Evolutionary conservation across 345 rosid species (phyloP), one percentile per base, ranked within the genome.

Genomic region (Pistacia atlantica): DNA sequence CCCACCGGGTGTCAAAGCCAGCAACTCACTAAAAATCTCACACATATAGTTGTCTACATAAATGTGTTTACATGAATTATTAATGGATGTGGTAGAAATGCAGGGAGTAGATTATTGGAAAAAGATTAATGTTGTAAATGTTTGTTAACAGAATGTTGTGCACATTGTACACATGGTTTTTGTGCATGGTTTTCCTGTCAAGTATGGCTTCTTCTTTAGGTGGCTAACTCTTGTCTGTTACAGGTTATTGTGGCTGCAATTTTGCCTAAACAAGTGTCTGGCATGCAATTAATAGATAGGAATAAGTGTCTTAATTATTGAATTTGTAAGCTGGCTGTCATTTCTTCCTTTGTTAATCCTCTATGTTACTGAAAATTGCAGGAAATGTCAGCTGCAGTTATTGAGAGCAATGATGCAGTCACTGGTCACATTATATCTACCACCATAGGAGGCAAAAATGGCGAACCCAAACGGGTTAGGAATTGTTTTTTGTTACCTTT

Each of bases 391-490:
- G 87, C 87, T 56, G 79, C 90, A 65, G 92, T 87, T 45, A 73
- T 87, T 22, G 89, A 88, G 77, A 87, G 84, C 28, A 92, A 87
- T 60, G 90, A 86, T 78, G 85, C 91, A 18, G 89, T 87, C 59
- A 86, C 90, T 0, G 97, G 97, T 56, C 97, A 92, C 71, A 86
- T 91, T 63, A 92, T 92, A 76, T 88, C 93, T 7, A 89, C 94
- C 66, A 89, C 95, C 5, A 89, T 91, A 33, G 97, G 95, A 61
- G 97, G 97, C 76, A 91, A 87, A 87, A 93, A 91, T 75, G 95
- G 95, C 55, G 93, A 93, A 86, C 91, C 94, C 62, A 93, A 93
- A 72, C 92, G 78, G 95, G 95, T 91, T 57, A 12, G 69, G 48
- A 46, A 63, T 59, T 11, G 11, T 49, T 57, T 28, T 78, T 52